Conservation (phyloP, 1,139 yeast species). For the Hyphopichia buzzinii region DNA sequence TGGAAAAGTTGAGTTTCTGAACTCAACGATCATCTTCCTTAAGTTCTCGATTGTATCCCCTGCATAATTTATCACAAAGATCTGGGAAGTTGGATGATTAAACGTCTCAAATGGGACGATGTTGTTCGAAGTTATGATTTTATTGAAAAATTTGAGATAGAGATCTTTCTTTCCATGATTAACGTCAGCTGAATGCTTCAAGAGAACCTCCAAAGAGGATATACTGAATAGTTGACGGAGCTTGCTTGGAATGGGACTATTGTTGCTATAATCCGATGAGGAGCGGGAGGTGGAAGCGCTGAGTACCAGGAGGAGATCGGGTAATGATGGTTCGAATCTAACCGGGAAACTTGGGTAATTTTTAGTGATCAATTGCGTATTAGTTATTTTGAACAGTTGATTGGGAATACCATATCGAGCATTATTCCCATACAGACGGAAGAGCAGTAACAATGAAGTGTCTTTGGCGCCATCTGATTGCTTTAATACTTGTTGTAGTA, state of each 20-base stretch:
- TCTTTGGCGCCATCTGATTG: conserved; percentile 15
- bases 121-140: conserved; percentile 58
- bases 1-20: conserved; percentile 50
- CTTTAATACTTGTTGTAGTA: conserved; percentile 36
- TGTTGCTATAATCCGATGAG: neutral
- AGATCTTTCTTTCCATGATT: conserved; percentile 22
- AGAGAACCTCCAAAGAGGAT: conserved; percentile 35
- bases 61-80: conserved; percentile 58
- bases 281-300: conserved; percentile 13
- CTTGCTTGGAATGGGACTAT: conserved; percentile 8
- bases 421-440: conserved; percentile 48
- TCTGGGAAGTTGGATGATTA: conserved; percentile 82
- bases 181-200: conserved; percentile 16
- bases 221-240: conserved; percentile 38
- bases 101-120: conserved; percentile 84
- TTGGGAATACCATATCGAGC: conserved; percentile 38
- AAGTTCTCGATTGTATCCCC: conserved; percentile 50
- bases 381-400: conserved; percentile 39
- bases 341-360: conserved; percentile 45
- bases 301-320: conserved; percentile 37
- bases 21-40: conserved; percentile 35
- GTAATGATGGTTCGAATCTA: conserved; percentile 42
- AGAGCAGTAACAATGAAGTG: conserved; percentile 33
- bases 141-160: conserved; percentile 60
- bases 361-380: conserved; percentile 42